Evolutionary conservation across 495 filamentous ascomycete species (phyloP).

Genomic region (Tuber melanosporum): DNA sequence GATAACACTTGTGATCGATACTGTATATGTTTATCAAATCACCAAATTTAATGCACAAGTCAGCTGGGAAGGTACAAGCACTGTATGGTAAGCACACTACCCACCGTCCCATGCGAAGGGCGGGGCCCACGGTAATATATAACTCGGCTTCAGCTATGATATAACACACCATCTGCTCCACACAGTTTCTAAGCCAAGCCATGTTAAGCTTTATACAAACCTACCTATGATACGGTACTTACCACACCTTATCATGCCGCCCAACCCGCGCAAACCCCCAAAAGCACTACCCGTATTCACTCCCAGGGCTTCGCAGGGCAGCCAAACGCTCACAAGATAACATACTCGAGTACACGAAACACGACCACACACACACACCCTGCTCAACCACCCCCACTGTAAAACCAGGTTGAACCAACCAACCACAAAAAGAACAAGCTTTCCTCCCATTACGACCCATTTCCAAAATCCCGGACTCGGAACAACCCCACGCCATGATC

Average conservation of each 20-base stretch:
- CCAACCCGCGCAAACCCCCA: background rate
- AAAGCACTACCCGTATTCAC: background rate
- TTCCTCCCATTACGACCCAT: background rate
- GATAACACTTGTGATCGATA: background rate
- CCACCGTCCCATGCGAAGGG: background rate
- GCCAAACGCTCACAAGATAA: background rate
- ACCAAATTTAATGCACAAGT: background rate
- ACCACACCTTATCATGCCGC: background rate
- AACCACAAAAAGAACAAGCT: background rate
- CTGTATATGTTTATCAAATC: background rate
- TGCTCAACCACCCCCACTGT: background rate
- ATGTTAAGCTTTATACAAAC: background rate
- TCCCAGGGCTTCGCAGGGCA: background rate
- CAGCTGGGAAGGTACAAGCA: background rate
- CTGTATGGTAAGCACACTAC: background rate
- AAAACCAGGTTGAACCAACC: background rate
- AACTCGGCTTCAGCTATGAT: background rate
- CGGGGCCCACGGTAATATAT: background rate
- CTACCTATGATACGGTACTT: background rate
- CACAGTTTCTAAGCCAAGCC: background rate
- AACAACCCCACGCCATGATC: conserved; percentile 1
- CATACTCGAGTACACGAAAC: background rate
- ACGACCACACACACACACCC: background rate
- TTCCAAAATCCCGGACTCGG: background rate
- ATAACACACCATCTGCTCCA: background rate